Percentiles rank a stretch among this genome's conserved stretches.
Conservation (phyloP, 805 yeast species). For the Suhomyces sp. region DNA sequence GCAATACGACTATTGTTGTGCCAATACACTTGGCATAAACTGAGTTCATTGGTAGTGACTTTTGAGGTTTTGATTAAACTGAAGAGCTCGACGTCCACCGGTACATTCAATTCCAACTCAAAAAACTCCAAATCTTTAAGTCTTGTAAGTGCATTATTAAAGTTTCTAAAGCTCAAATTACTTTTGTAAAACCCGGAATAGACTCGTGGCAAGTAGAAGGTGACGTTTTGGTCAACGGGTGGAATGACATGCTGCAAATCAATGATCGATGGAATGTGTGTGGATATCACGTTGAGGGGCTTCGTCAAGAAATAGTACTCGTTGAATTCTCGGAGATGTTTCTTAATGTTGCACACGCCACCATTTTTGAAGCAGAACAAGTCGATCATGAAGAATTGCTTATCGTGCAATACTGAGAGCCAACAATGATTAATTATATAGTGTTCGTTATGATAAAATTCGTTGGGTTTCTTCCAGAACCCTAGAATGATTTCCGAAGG, state of each 20-base stretch:
- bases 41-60: conserved; percentile 46
- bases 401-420: conserved; percentile 74
- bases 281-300: conserved; percentile 72
- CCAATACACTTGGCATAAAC: conserved; percentile 81
- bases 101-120: conserved; percentile 74
- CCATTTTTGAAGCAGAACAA: conserved; percentile 36
- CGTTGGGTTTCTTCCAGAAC: conserved; percentile 76
- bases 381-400: conserved; percentile 80
- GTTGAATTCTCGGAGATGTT: conserved; percentile 24
- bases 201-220: conserved; percentile 79
- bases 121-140: conserved; percentile 72
- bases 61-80: conserved; percentile 56
- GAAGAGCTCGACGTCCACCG: conserved; percentile 65
- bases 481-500: conserved; percentile 79
- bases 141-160: conserved; percentile 72
- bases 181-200: conserved; percentile 74
- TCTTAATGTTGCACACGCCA: conserved; percentile 30
- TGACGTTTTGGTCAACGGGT: conserved; percentile 72
- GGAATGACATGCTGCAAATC: conserved; percentile 86
- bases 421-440: conserved; percentile 78
- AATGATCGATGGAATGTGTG: conserved; percentile 80
- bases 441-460: conserved; percentile 48
- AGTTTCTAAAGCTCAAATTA: conserved; percentile 56
- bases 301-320: conserved; percentile 73
- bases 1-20: conserved; percentile 58